Base-by-base conservation (phyloP, 169 alveolate species). In the Cryptosporidium sp. region DNA sequence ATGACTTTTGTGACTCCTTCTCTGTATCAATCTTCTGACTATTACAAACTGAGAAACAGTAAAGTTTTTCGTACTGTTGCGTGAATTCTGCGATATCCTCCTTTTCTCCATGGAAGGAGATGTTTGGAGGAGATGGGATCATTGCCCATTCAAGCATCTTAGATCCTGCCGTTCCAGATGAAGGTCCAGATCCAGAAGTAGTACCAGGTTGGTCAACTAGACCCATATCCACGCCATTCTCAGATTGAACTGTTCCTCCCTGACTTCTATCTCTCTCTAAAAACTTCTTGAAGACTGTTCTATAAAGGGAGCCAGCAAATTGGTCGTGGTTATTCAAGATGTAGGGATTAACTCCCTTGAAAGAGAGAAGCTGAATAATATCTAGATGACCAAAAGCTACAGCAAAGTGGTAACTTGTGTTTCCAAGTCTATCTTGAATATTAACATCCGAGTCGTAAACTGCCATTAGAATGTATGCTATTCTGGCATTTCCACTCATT, bases 391-490 rank as follows among this genome's bases (percentile, higher is more conserved):
- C 89, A 80, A 59, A 80, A 9, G 89, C 91, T 71, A 92, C 69
- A 31, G 95, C 93, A 69, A 92, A 89, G 84, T 94, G 95, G 61
- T 94, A 80, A 21, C 95, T 94, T 16, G 96, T 94, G 68, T 94
- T 93, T 26, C 98, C 98, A 7, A 71, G 84, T 12, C 91, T 59
- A 80, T 96, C 97, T 43, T 91, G 73, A 45, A 86, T 92, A 91
- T 96, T 94, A 43, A 95, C 92, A 67, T 94, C 93, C 12, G 91
- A 95, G 59, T 95, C 95, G 71, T 93, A 92, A 55, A 92, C 75
- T 29, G 94, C 91, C 39, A 93, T 85, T 39, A 96, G 75, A 67
- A 91, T 71, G 45, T 95, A 86, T 16, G 94, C 95, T 10, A 94
- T 74, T 61, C 85, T 43, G 43, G 85, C 91, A 80, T 94, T 93